Conservation (phyloP, 305 asterid genomes). For the Fraxinus baroniana region DNA sequence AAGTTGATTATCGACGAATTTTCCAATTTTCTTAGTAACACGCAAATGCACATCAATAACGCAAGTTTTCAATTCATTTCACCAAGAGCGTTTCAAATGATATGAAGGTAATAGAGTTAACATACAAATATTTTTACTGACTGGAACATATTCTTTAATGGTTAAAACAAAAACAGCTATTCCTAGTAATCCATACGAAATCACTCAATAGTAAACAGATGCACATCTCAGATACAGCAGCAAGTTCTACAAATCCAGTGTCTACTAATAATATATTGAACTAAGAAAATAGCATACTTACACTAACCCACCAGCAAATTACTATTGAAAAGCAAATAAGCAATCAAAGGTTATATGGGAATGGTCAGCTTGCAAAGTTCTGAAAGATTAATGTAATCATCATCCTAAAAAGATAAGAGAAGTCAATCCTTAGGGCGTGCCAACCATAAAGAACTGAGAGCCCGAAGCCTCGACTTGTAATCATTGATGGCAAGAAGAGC, state of each 20-base stretch:
- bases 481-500: slow-evolving; percentile 85
- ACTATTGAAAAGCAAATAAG: not conserved
- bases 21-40: not conserved
- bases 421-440: slow-evolving; percentile 73
- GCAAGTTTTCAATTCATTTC: not conserved
- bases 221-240: slow-evolving; percentile 17
- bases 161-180: not conserved
- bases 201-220: not conserved
- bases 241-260: not conserved
- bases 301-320: not conserved
- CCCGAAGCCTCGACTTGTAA: slow-evolving; percentile 77
- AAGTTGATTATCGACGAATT: not conserved
- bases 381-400: not conserved
- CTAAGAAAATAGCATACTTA: slow-evolving; percentile 11
- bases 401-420: not conserved
- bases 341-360: not conserved
- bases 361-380: not conserved
- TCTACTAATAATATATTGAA: no score
- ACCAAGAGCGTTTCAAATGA: not conserved
- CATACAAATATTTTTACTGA: not conserved
- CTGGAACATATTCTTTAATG: not conserved
- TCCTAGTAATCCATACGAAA: slow-evolving; percentile 12
- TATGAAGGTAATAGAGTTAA: not conserved
- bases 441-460: slow-evolving; percentile 78
- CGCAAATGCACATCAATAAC: not conserved